phyloP scores from a whole-genome alignment of 2,329 filamentous ascomycete genomes.

The Canariomyces notabilis region DNA sequence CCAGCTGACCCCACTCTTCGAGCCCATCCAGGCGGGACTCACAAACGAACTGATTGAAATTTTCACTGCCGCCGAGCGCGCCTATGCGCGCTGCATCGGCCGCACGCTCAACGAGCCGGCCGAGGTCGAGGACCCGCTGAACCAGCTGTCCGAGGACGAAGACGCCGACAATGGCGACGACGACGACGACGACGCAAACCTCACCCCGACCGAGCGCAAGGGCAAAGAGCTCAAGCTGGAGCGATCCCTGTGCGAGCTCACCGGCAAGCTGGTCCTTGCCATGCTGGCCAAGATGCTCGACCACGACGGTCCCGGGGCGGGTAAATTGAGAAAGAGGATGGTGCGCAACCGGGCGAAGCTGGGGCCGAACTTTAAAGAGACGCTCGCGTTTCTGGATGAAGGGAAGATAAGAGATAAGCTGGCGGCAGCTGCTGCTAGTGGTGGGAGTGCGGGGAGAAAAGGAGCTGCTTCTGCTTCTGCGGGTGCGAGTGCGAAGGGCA shows the following conservation, averaged over 20 bases:
- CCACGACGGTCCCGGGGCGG: slow-evolving; percentile 51
- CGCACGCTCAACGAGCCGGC: slow-evolving; percentile 58
- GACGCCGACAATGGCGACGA: slow-evolving; percentile 33
- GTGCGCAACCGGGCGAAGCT: slow-evolving; percentile 74
- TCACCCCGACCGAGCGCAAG: slow-evolving; percentile 54
- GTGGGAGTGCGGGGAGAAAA: slow-evolving; percentile 5
- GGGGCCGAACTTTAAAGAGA: slow-evolving; percentile 79
- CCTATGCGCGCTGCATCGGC: slow-evolving; percentile 65
- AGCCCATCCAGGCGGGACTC: slow-evolving; percentile 59
- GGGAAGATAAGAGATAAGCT: slow-evolving; percentile 49
- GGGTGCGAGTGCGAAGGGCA: too few species aligned
- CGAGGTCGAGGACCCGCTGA: slow-evolving; percentile 64
- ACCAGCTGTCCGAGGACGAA: slow-evolving; percentile 45
- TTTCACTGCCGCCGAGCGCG: slow-evolving; percentile 70
- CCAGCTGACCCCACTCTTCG: slow-evolving; percentile 58
- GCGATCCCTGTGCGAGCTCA: slow-evolving; percentile 77
- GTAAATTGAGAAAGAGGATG: slow-evolving; percentile 65
- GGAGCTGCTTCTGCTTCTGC: slow-evolving; percentile 6
- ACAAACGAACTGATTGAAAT: slow-evolving; percentile 69
- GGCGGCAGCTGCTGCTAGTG: slow-evolving; percentile 33
- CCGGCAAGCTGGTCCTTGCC: slow-evolving; percentile 77
- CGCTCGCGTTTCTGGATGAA: slow-evolving; percentile 74
- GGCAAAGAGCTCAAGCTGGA: slow-evolving; percentile 71
- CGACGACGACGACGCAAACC: slow-evolving; percentile 51
- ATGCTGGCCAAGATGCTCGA: slow-evolving; percentile 73